A percentile compares a stretch with the other conserved stretches of the same genome.
Evolutionary conservation across 176 grass and related monocot genomes (phyloP).

Genomic region (Eragrostis nindensis): DNA sequence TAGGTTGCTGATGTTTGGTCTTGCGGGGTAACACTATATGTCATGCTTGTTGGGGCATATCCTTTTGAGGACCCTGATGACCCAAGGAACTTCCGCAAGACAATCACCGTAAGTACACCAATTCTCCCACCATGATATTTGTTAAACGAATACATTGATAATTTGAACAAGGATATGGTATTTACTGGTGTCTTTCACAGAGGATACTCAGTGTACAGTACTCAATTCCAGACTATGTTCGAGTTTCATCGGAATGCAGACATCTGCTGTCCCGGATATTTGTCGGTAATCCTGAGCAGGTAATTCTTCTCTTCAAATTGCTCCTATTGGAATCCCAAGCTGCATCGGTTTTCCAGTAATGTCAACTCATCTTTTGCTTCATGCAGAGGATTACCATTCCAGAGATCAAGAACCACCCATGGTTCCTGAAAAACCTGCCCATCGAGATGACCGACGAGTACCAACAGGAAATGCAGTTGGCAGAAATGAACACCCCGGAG

Average conservation of each 20-base stretch:
- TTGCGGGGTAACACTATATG: slow-evolving; percentile 88
- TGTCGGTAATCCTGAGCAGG: slow-evolving; percentile 83
- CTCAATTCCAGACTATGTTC: slow-evolving; percentile 81
- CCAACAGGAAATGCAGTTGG: slow-evolving; percentile 47
- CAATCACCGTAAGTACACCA: slow-evolving; percentile 53
- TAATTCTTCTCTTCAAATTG: neutral
- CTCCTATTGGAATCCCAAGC: neutral
- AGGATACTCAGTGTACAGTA: slow-evolving; percentile 89
- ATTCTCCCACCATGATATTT: neutral
- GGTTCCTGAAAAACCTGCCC: slow-evolving; percentile 88
- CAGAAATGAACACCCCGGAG: slow-evolving; percentile 32
- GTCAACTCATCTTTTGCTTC: neutral
- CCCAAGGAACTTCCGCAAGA: slow-evolving; percentile 83
- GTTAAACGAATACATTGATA: neutral
- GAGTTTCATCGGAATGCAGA: slow-evolving; percentile 67
- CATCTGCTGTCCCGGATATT: slow-evolving; percentile 91
- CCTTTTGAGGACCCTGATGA: slow-evolving; percentile 83
- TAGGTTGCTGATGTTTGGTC: slow-evolving; percentile 98
- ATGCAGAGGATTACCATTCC: slow-evolving; percentile 79
- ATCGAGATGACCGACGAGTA: slow-evolving; percentile 75
- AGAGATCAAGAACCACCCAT: slow-evolving; percentile 86
- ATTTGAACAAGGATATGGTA: neutral
- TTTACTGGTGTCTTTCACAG: slow-evolving; percentile 43
- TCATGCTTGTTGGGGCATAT: slow-evolving; percentile 92
- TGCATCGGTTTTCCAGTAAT: neutral